Percentiles rank a stretch among this genome's conserved stretches.
Conservation (phyloP, 108 stramenopile species). For the Cyclotella choctawhatcheeana region DNA sequence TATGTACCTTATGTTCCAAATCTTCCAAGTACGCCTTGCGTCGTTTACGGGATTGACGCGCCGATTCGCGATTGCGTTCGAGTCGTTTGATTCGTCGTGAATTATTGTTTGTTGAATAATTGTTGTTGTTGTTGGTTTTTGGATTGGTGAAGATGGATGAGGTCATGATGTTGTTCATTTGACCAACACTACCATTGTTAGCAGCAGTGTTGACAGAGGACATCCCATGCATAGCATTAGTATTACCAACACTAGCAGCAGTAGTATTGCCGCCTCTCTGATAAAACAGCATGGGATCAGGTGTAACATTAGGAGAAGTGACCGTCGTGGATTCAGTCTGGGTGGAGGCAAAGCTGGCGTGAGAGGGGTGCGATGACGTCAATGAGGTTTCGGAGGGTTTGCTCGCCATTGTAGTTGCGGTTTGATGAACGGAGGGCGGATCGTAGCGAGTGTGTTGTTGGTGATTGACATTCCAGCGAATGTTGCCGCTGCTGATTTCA, state of each 20-base stretch:
- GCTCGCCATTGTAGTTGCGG: not conserved
- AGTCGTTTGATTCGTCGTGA: constrained; percentile 86
- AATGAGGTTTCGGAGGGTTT: constrained; percentile 2
- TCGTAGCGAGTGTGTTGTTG: not conserved
- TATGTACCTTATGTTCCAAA: constrained; percentile 81
- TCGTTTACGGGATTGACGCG: constrained; percentile 86
- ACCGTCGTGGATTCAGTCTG: constrained; percentile 1
- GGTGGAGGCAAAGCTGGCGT: constrained; percentile 7
- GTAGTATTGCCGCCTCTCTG: not conserved
- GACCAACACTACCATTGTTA: not conserved
- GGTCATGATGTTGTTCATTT: not conserved
- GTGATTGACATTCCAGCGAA: not conserved
- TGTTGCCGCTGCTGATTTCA: too few species aligned
- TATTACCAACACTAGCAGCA: not conserved
- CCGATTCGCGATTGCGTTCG: constrained; percentile 95
- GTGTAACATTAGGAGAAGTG: not conserved
- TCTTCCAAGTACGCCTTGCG: constrained; percentile 96
- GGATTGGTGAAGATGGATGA: not conserved
- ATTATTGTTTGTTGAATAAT: constrained; percentile 1
- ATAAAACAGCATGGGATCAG: not conserved
- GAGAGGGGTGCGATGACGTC: constrained; percentile 6
- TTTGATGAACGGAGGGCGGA: not conserved
- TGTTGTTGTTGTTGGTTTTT: constrained; percentile 18
- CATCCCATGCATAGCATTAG: not conserved
- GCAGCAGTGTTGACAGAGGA: not conserved